These are phyloP conservation scores for Ascochyta koolunga DNA, from an alignment of 2,329 filamentous ascomycete genomes.

Conservation along the genomic window DNA sequence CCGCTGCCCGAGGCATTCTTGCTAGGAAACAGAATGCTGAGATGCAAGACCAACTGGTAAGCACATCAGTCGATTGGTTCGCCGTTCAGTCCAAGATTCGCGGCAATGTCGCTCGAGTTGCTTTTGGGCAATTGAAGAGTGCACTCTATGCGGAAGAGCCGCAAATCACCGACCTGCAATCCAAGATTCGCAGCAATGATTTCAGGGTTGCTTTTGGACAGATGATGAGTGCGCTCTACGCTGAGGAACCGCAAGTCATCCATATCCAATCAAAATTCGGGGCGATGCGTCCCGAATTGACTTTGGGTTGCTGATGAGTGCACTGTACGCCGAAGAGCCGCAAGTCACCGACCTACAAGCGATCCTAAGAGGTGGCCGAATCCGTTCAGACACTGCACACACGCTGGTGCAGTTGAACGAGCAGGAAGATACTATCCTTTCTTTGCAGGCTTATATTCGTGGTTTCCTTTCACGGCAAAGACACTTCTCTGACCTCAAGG, in stretches of 20 bases:
- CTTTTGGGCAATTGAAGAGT: conserved; percentile 37
- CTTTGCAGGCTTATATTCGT: conserved; percentile 60
- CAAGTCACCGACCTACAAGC: conserved; percentile 50
- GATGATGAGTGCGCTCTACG: conserved; percentile 40
- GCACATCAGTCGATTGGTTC: conserved; percentile 50
- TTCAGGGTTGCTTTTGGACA: conserved; percentile 36
- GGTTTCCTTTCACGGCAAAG: conserved; percentile 54
- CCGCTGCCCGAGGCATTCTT: conserved; percentile 62
- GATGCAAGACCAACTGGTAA: conserved; percentile 51
- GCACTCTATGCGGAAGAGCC: conserved; percentile 40
- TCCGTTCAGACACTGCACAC: conserved; percentile 39
- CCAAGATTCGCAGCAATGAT: conserved; percentile 49
- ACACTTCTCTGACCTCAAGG: conserved; percentile 53
- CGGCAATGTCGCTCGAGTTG: conserved; percentile 41
- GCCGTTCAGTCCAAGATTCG: conserved; percentile 55
- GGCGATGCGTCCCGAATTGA: conserved; percentile 40
- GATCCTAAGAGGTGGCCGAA: conserved; percentile 44
- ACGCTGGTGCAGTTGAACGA: conserved; percentile 50
- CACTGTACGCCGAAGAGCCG: conserved; percentile 38
- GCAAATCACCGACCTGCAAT: conserved; percentile 52
- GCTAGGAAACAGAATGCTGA: conserved; percentile 50
- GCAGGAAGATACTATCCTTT: conserved; percentile 52
- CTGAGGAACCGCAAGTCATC: conserved; percentile 37
- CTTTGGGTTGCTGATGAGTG: conserved; percentile 37
- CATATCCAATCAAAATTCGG: conserved; percentile 52